These are phyloP conservation scores for Niebla homalea DNA, from an alignment of 495 filamentous ascomycete genomes.

Conservation along the genomic window DNA sequence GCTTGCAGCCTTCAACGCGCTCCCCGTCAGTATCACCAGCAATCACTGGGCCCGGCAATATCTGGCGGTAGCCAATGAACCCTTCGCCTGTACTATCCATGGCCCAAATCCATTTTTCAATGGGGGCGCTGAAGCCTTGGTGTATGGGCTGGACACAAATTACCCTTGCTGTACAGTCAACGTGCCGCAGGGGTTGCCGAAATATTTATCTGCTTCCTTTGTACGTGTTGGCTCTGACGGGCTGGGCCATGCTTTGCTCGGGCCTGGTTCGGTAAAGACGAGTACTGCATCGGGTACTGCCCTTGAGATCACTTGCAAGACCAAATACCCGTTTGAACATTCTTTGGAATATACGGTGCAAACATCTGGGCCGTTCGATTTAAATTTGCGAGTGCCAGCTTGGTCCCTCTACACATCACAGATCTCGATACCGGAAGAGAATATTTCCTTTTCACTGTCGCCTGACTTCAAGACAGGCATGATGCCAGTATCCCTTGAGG, in stretches of 20 bases:
- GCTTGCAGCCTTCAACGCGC: constrained; percentile 44
- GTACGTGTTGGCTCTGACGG: constrained; percentile 16
- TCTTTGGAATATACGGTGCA: constrained; percentile 34
- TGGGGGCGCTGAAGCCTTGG: constrained; percentile 28
- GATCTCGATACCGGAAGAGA: constrained; percentile 6
- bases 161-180: constrained; percentile 53
- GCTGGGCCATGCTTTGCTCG: constrained; percentile 15
- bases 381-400: constrained; percentile 17
- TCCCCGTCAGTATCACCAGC: constrained; percentile 40
- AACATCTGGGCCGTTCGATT: constrained; percentile 18
- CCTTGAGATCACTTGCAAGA: constrained; percentile 25
- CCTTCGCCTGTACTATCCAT: constrained; percentile 31
- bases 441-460: constrained; percentile 5
- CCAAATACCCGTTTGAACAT: constrained; percentile 41
- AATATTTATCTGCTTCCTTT: constrained; percentile 33
- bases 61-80: constrained; percentile 43
- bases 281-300: constrained; percentile 14
- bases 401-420: constrained; percentile 5
- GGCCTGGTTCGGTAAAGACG: constrained; percentile 16
- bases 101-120: constrained; percentile 37
- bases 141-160: constrained; percentile 33
- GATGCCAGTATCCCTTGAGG: constrained; percentile 10
- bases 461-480: constrained; percentile 20
- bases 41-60: constrained; percentile 54
- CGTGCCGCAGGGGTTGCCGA: constrained; percentile 46